phyloP scores from a whole-genome alignment of 1,284 basidiomycete species.

The Cutaneotrichosporon sp. region DNA sequence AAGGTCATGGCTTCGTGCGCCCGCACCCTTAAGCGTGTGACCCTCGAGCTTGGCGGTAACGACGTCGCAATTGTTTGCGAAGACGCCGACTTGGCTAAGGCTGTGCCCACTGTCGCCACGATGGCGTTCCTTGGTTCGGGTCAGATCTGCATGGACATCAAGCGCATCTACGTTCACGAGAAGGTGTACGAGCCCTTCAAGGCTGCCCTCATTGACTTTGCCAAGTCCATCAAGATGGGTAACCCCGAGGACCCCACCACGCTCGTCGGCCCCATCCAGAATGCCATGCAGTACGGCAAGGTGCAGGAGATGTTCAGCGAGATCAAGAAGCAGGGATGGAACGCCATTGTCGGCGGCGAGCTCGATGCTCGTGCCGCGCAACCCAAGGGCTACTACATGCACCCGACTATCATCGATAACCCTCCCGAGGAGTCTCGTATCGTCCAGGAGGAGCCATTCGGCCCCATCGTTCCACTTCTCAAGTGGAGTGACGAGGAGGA shows the following conservation, averaged over 20 bases:
- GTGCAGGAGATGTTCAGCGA: conserved; percentile 82
- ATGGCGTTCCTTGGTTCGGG: conserved; percentile 91
- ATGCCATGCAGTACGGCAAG: conserved; percentile 79
- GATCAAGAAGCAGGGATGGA: conserved; percentile 77
- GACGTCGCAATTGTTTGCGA: conserved; percentile 69
- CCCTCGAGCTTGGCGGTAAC: conserved; percentile 62
- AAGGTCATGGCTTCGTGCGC: conserved; percentile 77
- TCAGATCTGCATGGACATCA: conserved; percentile 64
- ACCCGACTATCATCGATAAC: conserved; percentile 82
- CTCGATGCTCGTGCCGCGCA: background rate
- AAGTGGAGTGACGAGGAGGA: conserved; percentile 92
- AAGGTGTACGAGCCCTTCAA: conserved; percentile 51
- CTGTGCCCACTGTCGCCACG: conserved; percentile 79
- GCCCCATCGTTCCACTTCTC: conserved; percentile 62
- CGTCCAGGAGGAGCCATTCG: conserved; percentile 84
- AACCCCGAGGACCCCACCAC: conserved; percentile 75
- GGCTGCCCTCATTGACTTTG: conserved; percentile 52
- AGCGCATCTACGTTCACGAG: conserved; percentile 49
- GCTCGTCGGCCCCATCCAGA: conserved; percentile 92
- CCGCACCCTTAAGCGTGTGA: conserved; percentile 86
- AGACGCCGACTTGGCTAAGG: conserved; percentile 88
- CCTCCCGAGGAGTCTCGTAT: conserved; percentile 63
- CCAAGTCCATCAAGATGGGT: conserved; percentile 83
- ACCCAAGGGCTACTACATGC: conserved; percentile 67
- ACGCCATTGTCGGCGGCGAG: conserved; percentile 82